Conservation (phyloP, 306 rosid genomes). For the Macrotyloma uniflorum region DNA sequence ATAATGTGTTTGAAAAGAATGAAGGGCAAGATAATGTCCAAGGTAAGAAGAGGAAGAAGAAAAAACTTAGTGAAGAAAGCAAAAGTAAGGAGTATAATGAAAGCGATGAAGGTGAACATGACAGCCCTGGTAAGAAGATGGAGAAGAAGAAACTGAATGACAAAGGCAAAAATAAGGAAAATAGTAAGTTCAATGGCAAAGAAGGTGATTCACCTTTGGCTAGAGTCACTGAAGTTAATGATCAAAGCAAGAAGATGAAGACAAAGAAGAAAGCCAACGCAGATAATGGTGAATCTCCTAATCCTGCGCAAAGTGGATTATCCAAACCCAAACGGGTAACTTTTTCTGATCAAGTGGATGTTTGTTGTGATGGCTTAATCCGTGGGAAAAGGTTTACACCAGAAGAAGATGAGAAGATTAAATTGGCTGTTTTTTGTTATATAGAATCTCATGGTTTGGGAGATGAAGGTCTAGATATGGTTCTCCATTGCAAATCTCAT, state of each 20-base stretch:
- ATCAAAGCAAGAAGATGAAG: slow-evolving; percentile 19
- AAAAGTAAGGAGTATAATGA: background rate
- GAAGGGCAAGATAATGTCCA: background rate
- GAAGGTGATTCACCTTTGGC: background rate
- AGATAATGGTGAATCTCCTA: slow-evolving; percentile 2
- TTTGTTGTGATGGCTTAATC: slow-evolving; percentile 46
- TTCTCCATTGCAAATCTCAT: slow-evolving; percentile 44
- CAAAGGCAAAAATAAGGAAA: background rate
- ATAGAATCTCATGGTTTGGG: slow-evolving; percentile 60
- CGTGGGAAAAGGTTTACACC: slow-evolving; percentile 66
- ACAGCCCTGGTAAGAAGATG: background rate
- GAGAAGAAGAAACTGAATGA: background rate
- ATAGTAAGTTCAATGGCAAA: too few species aligned
- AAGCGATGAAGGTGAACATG: background rate
- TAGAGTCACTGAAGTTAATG: slow-evolving; percentile 6
- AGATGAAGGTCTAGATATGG: slow-evolving; percentile 60
- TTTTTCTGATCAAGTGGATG: slow-evolving; percentile 65
- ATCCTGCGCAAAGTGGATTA: background rate
- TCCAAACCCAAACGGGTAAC: slow-evolving; percentile 60
- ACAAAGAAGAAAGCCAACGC: background rate
- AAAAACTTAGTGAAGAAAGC: background rate
- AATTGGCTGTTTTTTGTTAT: slow-evolving; percentile 57
- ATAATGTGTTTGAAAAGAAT: background rate
- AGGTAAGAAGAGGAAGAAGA: background rate
- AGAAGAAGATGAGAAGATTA: slow-evolving; percentile 71